Base-by-base conservation (phyloP, 2,329 filamentous ascomycete species). In the Epichloe sp. region DNA sequence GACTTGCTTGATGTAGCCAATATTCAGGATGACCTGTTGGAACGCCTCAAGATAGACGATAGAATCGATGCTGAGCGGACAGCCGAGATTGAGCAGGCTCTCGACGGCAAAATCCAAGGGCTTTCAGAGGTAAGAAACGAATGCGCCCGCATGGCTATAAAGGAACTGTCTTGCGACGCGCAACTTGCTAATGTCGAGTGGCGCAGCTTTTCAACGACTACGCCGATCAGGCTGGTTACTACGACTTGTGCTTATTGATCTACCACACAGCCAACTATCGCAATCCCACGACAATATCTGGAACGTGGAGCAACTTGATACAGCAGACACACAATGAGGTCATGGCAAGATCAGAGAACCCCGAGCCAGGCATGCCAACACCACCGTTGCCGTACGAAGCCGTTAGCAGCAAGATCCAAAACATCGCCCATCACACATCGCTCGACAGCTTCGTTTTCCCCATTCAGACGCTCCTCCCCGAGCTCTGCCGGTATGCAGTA, bases 221-320 rank as follows among this genome's bases (percentile, higher is more conserved):
- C 61, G 88, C 90, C 51, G 90, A 96, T 62, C 84, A 88, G 61
- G 93, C 88, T 2, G 85, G 82, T 47, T 98, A 98, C 74, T 91
- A 89, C 69, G 93, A 97, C 64, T 79, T 98, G 48, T 95, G 88
- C 63, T 79, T 98, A 8, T 76, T 91, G 53, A 95, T 98, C 61
- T 97, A 90, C 72, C 85, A 94, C 65, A 80, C 85, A 1, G 91
- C 91, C 44, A 89, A 97, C 66, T 88, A 95, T 71, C 85, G 91
- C 59, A 94, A 91, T 61, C 77, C 88, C 2, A 82, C 86, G 42
- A 86, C 93, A 55, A 93, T 98, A 60, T 77, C 79, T 50, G 76
- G 83, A 41, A 94, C 88, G 3, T 98, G 93, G 93, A 77, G 82
- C 61, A 83, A 84, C 59, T 75, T 96, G 19, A 81, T 98, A 55